These are phyloP conservation scores for Suillus spraguei DNA, from an alignment of 768 basidiomycete genomes.

Conservation along the genomic window DNA sequence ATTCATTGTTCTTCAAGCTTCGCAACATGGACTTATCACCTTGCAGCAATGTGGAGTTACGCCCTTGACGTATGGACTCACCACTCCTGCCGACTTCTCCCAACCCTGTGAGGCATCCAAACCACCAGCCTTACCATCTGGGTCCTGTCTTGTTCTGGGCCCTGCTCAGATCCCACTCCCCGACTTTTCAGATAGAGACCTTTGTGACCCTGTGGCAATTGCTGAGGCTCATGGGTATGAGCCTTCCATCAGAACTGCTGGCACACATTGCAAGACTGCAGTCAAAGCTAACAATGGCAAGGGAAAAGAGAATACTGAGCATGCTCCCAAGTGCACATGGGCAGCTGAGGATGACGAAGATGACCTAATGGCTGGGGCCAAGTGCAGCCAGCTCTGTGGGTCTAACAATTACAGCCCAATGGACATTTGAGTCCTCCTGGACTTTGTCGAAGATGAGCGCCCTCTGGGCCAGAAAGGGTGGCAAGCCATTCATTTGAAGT, in stretches of 20 bases:
- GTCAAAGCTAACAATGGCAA: not conserved
- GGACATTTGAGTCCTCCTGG: conserved; percentile 22
- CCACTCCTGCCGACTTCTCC: not conserved
- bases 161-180: conserved; percentile 1
- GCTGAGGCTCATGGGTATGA: not conserved
- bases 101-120: not conserved
- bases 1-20: not conserved
- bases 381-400: not conserved
- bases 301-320: conserved; percentile 3
- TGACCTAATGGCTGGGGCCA: not conserved
- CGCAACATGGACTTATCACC: not conserved
- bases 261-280: conserved; percentile 1
- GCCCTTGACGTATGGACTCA: not conserved
- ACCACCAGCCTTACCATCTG: not conserved
- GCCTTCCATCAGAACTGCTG: not conserved
- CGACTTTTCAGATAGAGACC: not conserved
- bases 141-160: not conserved
- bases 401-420: conserved; percentile 21
- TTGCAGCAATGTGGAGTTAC: not conserved
- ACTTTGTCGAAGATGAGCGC: conserved; percentile 16
- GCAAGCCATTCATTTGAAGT: conserved; percentile 17
- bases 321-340: not conserved
- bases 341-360: not conserved
- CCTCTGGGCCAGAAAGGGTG: conserved; percentile 27
- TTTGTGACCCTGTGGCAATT: not conserved